Base-by-base conservation (phyloP, 163 green algal genomes). In the Scenedesmus sp. region DNA sequence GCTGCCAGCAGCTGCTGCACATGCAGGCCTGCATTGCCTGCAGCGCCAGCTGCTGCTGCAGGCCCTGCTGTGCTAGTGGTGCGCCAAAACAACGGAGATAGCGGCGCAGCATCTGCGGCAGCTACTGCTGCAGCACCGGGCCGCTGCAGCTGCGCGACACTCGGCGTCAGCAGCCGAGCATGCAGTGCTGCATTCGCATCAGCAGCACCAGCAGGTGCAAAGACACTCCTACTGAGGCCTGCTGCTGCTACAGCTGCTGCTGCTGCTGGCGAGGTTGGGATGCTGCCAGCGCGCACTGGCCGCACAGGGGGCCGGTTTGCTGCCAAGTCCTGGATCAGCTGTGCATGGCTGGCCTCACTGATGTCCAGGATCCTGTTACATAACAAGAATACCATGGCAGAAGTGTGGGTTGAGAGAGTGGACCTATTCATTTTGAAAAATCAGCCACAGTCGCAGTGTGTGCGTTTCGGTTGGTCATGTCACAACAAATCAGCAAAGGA, bases 301-400 rank as follows among this genome's bases (percentile, higher is more conserved):
- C 86, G n/a, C 13, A 34, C 86, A 5, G 67, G 67, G 5, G 81
- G 87, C 56, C 87, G 12, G 73, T 85, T 91, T 12, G 74, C 87
- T 85, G 70, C 59, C 18, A 91, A 55, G 0, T 91, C 87, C 4
- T 62, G 20, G 10, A 91, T 91, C 4, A 91, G 55, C 55, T 62
- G 20, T 10, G 66, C 74, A 15, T 91, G 87, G 15, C 81, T 66
- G 18, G 56, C 54, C 55, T 73, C 87, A 3, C 87, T 66, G 1
- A 91, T 56, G 4, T 73, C 76, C 76, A 91, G 26, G n/a, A 91
- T 91, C 10, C 87, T 91, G 87, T 57, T 54, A 4, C 23, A 16
- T n/a, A n/a, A n/a, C n/a, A n/a, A n/a, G n/a, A n/a, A n/a, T n/a
- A n/a, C n/a, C n/a, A n/a, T n/a, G n/a, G n/a, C n/a, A n/a, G n/a